A percentile compares a stretch with the other conserved stretches of the same genome.
Conservation (phyloP, 2,329 filamentous ascomycete species). For the Ophiocordyceps camponoti-rufipedis region DNA sequence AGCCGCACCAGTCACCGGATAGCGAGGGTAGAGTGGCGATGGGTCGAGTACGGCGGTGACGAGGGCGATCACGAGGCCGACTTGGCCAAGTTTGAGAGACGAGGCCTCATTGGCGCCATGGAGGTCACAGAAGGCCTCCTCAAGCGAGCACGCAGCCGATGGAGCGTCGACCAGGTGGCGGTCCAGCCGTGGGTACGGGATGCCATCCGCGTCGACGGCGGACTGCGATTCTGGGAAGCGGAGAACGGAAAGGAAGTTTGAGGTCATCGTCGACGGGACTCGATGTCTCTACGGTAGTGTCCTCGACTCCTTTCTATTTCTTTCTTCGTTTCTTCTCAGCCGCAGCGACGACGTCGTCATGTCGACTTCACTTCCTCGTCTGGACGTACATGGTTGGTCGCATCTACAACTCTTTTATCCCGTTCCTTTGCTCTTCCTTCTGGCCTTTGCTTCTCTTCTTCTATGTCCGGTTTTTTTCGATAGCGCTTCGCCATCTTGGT, state of each 20-base stretch:
- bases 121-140: conserved; percentile 69
- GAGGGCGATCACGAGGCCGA: conserved; percentile 72
- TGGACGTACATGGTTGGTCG: not conserved
- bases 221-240: conserved; percentile 40
- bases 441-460: not conserved
- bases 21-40: conserved; percentile 86
- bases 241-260: conserved; percentile 34
- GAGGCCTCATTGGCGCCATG: conserved; percentile 56
- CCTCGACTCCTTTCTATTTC: not conserved
- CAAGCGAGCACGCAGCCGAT: conserved; percentile 64
- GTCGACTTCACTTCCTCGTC: not conserved
- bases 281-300: not conserved
- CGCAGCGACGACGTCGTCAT: not conserved
- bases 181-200: conserved; percentile 57
- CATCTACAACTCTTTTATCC: not conserved
- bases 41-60: conserved; percentile 69
- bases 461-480: not conserved
- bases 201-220: conserved; percentile 51
- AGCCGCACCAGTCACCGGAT: conserved; percentile 86
- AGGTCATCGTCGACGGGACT: not conserved
- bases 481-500: not conserved
- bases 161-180: conserved; percentile 56
- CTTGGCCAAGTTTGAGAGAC: conserved; percentile 39
- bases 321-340: not conserved
- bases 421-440: not conserved